Conservation (phyloP, 2,329 filamentous ascomycete genomes). For the Dothideomycetidae sp. region DNA sequence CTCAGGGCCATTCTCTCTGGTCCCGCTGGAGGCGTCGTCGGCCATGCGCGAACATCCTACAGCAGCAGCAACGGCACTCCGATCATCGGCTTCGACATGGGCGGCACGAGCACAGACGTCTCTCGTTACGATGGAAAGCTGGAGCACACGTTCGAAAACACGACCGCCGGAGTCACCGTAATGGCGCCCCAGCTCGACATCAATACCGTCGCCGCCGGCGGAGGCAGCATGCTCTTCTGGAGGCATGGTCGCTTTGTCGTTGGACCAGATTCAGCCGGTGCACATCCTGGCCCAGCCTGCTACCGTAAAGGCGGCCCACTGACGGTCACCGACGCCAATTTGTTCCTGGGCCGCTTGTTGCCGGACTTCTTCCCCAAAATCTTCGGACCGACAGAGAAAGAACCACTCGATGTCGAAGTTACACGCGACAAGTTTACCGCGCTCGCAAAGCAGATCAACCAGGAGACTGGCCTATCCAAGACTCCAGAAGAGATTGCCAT, state of each 20-base stretch:
- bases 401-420: slow-evolving; percentile 14
- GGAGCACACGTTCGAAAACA: slow-evolving; percentile 14
- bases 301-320: slow-evolving; percentile 24
- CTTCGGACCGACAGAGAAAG: slow-evolving; percentile 21
- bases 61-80: slow-evolving; percentile 63
- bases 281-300: slow-evolving; percentile 22
- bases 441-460: slow-evolving; percentile 15
- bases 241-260: slow-evolving; percentile 5
- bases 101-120: slow-evolving; percentile 15
- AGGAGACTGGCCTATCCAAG: slow-evolving; percentile 33
- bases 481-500: slow-evolving; percentile 67
- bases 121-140: slow-evolving; percentile 11
- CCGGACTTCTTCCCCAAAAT: slow-evolving; percentile 21
- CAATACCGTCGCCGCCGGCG: slow-evolving; percentile 16
- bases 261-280: slow-evolving; percentile 15
- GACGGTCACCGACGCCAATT: slow-evolving; percentile 23
- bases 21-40: slow-evolving; percentile 73
- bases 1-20: slow-evolving; percentile 69
- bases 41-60: slow-evolving; percentile 75
- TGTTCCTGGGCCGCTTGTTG: slow-evolving; percentile 21
- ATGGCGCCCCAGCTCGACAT: slow-evolving; percentile 15
- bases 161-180: slow-evolving; percentile 13
- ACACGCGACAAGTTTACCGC: slow-evolving; percentile 12
- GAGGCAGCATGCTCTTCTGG: slow-evolving; percentile 14
- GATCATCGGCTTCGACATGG: slow-evolving; percentile 48